Evolutionary conservation across 192 early-diverging fungal genomes (phyloP).

Genomic region (Gorgonomyces haynaldii): DNA sequence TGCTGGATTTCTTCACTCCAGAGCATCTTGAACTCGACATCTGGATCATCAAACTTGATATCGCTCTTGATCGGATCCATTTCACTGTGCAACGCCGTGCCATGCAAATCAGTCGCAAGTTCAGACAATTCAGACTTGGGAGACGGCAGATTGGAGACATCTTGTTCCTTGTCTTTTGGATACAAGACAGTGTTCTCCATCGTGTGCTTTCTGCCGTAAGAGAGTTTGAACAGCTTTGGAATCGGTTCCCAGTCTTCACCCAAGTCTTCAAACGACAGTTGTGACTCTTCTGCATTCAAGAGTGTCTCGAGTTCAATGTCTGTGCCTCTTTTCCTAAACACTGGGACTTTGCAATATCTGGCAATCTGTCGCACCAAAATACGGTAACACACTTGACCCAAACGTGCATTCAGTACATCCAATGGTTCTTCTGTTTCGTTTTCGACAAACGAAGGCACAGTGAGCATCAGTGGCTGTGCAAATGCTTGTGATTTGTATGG

Average conservation of each 20-base stretch:
- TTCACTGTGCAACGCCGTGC: not conserved
- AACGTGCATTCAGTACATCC: not conserved
- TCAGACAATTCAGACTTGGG: slow-evolving; percentile 6
- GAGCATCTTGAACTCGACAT: no score
- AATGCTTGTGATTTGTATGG: no score
- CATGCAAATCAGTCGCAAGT: not conserved
- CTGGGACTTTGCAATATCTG: not conserved
- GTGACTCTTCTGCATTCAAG: not conserved
- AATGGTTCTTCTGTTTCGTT: not conserved
- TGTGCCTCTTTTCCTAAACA: not conserved
- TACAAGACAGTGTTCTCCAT: not conserved
- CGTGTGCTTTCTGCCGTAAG: not conserved
- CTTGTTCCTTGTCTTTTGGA: not conserved
- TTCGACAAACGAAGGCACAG: no score
- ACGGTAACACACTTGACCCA: not conserved
- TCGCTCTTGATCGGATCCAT: not conserved
- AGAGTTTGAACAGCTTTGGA: not conserved
- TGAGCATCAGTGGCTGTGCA: no score
- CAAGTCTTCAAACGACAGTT: not conserved
- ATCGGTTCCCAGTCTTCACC: slow-evolving; percentile 3
- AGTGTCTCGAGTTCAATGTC: not conserved
- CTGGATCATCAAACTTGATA: no score
- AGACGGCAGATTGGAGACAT: no score
- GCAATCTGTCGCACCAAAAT: not conserved
- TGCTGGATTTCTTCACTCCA: no score